phyloP scores from a whole-genome alignment of 805 yeast species.

The Hanseniaspora lachancei region DNA sequence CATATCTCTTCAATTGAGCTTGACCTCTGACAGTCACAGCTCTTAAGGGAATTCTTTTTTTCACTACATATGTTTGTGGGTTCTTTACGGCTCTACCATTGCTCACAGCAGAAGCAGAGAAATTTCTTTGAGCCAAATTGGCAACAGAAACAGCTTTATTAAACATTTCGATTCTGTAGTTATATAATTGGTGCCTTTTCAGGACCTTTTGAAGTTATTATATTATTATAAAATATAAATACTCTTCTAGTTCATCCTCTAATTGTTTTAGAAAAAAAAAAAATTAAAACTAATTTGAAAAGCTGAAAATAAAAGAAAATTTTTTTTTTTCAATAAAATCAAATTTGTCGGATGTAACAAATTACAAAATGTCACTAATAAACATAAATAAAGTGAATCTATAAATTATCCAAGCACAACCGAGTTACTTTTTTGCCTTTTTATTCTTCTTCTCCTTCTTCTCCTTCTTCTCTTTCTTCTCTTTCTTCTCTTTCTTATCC shows the following conservation, averaged over 20 bases:
- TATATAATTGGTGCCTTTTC: background rate
- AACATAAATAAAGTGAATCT: background rate
- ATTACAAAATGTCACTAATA: background rate
- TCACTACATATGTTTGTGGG: constrained; percentile 1
- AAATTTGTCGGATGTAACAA: background rate
- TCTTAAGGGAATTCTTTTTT: constrained; percentile 9
- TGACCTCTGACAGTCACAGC: constrained; percentile 5
- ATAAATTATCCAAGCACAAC: background rate
- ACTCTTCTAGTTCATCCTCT: no score
- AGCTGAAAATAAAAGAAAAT: background rate
- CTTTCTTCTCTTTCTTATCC: constrained; percentile 6
- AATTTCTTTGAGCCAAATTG: constrained; percentile 3
- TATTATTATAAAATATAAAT: no score
- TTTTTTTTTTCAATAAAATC: background rate
- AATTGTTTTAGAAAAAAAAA: background rate
- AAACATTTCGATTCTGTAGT: background rate
- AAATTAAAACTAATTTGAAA: no score
- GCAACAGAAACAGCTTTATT: background rate
- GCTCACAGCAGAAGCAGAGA: background rate
- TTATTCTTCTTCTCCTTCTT: constrained; percentile 6
- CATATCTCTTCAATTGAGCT: background rate
- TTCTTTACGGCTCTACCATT: constrained; percentile 13
- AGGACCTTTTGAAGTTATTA: no score
- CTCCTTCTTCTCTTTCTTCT: constrained; percentile 2
- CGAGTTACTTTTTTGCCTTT: background rate